These are phyloP conservation scores for Clarireedia homoeocarpa DNA, from an alignment of 2,329 filamentous ascomycete genomes.

Conservation along the genomic window DNA sequence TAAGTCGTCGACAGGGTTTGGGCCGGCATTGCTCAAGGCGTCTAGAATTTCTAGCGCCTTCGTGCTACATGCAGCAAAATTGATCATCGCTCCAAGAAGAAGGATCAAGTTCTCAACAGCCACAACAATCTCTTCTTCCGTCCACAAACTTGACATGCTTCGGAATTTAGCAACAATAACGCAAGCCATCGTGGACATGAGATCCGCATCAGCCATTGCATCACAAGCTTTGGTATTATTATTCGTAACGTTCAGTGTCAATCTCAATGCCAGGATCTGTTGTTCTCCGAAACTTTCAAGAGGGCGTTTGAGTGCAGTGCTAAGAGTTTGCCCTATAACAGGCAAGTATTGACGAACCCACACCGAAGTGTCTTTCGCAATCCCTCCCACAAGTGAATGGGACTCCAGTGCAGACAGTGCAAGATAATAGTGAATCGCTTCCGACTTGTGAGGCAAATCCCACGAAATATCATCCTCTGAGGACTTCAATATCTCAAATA, in stretches of 20 bases:
- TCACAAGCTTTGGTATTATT: constrained; percentile 63
- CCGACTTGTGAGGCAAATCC: constrained; percentile 17
- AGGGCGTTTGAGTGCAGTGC: constrained; percentile 31
- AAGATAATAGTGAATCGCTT: constrained; percentile 33
- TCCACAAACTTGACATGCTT: constrained; percentile 40
- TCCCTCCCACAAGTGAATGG: constrained; percentile 41
- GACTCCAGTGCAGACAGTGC: constrained; percentile 47
- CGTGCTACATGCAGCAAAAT: constrained; percentile 72
- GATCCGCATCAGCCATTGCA: constrained; percentile 54
- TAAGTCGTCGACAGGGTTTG: constrained; percentile 48
- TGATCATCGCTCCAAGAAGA: constrained; percentile 76
- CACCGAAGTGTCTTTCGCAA: constrained; percentile 34
- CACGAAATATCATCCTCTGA: constrained; percentile 20
- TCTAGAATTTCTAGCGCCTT: constrained; percentile 47
- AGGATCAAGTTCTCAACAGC: constrained; percentile 67
- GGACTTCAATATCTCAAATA: constrained; percentile 38
- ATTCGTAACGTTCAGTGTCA: constrained; percentile 82
- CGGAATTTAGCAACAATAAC: constrained; percentile 46
- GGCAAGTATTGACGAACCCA: constrained; percentile 46
- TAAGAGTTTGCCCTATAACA: constrained; percentile 41
- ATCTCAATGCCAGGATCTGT: constrained; percentile 41
- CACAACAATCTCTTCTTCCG: constrained; percentile 41
- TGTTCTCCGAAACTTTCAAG: constrained; percentile 31
- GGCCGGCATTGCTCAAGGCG: constrained; percentile 29
- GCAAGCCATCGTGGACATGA: constrained; percentile 42